Conservation (phyloP, 164 flowering plant genomes). For the Dillenia suffruticosa region DNA sequence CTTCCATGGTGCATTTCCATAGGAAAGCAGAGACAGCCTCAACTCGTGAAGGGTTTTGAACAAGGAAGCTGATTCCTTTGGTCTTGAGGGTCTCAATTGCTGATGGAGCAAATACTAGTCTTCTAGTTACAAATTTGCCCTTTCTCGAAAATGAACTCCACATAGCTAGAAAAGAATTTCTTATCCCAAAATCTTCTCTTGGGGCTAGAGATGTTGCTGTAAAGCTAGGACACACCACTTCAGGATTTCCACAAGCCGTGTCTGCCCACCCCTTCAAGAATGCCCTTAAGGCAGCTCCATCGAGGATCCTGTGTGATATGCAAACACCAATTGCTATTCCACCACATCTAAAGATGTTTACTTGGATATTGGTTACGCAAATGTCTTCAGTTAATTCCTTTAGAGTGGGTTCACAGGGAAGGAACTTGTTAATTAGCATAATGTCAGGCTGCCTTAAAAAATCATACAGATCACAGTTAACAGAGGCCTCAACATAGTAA, state of each 20-base stretch:
- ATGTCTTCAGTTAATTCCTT: conserved; percentile 8
- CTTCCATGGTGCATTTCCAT: conserved; percentile 12
- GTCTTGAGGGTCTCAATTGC: conserved; percentile 11
- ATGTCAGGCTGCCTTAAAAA: background rate
- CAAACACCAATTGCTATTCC: conserved; percentile 28
- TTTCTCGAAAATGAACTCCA: background rate
- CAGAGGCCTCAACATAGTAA: background rate
- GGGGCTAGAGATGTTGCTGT: conserved; percentile 26
- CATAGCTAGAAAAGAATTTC: too few species aligned
- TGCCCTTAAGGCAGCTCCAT: conserved; percentile 18
- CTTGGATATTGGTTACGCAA: conserved; percentile 21
- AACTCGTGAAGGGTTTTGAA: background rate
- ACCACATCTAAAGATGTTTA: conserved; percentile 35
- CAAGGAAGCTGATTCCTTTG: background rate
- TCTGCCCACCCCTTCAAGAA: conserved; percentile 37
- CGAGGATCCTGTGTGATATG: conserved; percentile 34
- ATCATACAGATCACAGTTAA: conserved; percentile 5
- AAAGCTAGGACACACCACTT: conserved; percentile 13
- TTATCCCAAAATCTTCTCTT: conserved; percentile 7
- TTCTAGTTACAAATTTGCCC: conserved; percentile 17
- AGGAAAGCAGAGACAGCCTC: conserved; percentile 22
- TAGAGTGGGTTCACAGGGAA: conserved; percentile 18
- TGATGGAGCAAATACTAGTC: conserved; percentile 16
- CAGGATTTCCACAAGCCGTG: conserved; percentile 6
- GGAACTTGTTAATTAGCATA: conserved; percentile 3